Evolutionary conservation across 1,139 yeast species (phyloP), one percentile per base, ranked within the genome.

Genomic region (Hyphopichia khmerensis): DNA sequence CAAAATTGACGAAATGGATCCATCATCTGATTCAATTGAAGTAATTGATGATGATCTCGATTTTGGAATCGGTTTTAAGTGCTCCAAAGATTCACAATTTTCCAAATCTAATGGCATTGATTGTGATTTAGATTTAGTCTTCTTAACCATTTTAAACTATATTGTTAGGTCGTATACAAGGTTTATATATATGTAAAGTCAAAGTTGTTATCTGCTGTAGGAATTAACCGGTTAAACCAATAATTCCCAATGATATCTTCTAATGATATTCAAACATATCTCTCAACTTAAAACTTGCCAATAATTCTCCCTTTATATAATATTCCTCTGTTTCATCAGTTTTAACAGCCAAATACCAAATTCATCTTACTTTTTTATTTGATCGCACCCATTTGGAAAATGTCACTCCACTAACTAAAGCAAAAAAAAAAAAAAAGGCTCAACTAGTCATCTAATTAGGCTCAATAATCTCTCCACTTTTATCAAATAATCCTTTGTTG

Each of bases 51-150:
- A 54, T 19, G 65, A 61, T 49, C 65, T 57, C 23, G 64, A 43
- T 48, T 72, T 72, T 14, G 77, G 77, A 10, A 65, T 59, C 8
- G 74, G 67, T 50, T 61, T 63, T 52, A 73, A 67, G 46, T 67
- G 72, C 38, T 59, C 65, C 53, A 73, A 56, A 44, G 56, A 62
- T 46, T 71, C 75, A 51, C 75, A 68, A 48, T 59, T 64, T 21
- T 64, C 70, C 46, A 72, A 63, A 51, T 71, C 72, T 49, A 65
- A 58, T 19, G 62, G 60, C 35, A 60, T 52, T 40, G 59, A 54
- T 16, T 50, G 53, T 39, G 52, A 46, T 43, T 56, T 60, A 52
- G 63, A 60, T 42, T 59, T 60, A 45, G 63, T 65, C 45, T 62
- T 62, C 46, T 54, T 55, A 17, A 14, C 17, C 32, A 15, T 21